These are phyloP conservation scores for Bretschneidera sinensis DNA, from an alignment of 345 rosid species.

Conservation along the genomic window DNA sequence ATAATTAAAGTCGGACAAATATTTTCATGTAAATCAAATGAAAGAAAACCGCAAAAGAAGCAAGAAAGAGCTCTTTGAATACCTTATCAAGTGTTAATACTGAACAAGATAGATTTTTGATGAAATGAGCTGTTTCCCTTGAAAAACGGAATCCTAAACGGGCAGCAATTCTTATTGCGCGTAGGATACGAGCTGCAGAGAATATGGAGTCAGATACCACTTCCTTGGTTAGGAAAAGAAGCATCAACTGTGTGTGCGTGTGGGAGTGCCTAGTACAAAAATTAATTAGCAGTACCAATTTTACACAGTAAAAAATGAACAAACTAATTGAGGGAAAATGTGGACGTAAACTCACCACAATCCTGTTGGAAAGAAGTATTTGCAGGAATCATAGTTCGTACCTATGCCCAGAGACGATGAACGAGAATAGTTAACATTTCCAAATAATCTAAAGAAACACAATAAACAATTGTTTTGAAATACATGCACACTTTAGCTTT, in stretches of 20 bases:
- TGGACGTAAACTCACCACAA: conserved; percentile 41
- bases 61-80: conserved; percentile 12
- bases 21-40: conserved; percentile 7
- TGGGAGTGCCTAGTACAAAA: not conserved
- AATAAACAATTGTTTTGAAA: conserved; percentile 29
- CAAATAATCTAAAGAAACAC: conserved; percentile 13
- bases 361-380: conserved; percentile 67
- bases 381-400: conserved; percentile 59
- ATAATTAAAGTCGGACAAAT: conserved; percentile 8
- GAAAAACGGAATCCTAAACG: conserved; percentile 76
- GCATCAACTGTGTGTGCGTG: not conserved
- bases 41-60: conserved; percentile 2
- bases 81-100: conserved; percentile 75
- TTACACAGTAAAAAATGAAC: not conserved
- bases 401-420: conserved; percentile 30
- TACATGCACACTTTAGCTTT: conserved; percentile 91
- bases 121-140: conserved; percentile 70
- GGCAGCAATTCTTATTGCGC: conserved; percentile 69
- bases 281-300: not conserved
- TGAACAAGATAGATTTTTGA: conserved; percentile 50
- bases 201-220: conserved; percentile 5
- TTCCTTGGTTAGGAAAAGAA: conserved; percentile 2
- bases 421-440: conserved; percentile 15
- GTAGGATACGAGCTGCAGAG: conserved; percentile 77
- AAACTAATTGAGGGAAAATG: not conserved